These are phyloP conservation scores for Diplogelasinospora grovesii DNA, from an alignment of 495 filamentous ascomycete genomes.

Conservation along the genomic window DNA sequence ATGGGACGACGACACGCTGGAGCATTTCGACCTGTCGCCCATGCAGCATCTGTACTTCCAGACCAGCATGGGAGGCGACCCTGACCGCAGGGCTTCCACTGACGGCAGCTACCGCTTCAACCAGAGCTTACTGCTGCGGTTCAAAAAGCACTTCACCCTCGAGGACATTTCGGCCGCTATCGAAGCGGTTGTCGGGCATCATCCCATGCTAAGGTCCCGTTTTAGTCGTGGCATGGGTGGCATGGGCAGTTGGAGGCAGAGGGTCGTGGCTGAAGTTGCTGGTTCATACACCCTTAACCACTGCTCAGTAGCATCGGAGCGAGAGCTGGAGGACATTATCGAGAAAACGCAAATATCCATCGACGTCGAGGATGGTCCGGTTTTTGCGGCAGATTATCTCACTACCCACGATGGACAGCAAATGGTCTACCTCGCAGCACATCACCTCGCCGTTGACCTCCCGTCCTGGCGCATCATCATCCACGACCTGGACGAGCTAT, in stretches of 20 bases:
- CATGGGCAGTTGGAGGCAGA: constrained; percentile 36
- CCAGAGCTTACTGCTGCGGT: constrained; percentile 57
- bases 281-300: constrained; percentile 35
- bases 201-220: constrained; percentile 70
- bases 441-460: constrained; percentile 65
- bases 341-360: constrained; percentile 32
- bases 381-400: constrained; percentile 47
- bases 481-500: constrained; percentile 57
- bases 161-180: constrained; percentile 46
- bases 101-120: constrained; percentile 65
- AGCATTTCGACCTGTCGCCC: constrained; percentile 59
- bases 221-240: constrained; percentile 37
- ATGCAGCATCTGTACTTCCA: constrained; percentile 69
- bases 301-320: constrained; percentile 27
- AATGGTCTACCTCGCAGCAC: constrained; percentile 57
- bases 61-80: constrained; percentile 34
- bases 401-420: constrained; percentile 39
- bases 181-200: constrained; percentile 52
- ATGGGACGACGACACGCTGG: constrained; percentile 32
- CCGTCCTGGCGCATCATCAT: constrained; percentile 65
- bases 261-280: constrained; percentile 28
- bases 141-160: constrained; percentile 44
- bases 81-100: constrained; percentile 28
- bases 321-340: constrained; percentile 35
- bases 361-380: constrained; percentile 36